phyloP scores from a whole-genome alignment of 2,329 filamentous ascomycete species.

The Xylariaceae sp. region DNA sequence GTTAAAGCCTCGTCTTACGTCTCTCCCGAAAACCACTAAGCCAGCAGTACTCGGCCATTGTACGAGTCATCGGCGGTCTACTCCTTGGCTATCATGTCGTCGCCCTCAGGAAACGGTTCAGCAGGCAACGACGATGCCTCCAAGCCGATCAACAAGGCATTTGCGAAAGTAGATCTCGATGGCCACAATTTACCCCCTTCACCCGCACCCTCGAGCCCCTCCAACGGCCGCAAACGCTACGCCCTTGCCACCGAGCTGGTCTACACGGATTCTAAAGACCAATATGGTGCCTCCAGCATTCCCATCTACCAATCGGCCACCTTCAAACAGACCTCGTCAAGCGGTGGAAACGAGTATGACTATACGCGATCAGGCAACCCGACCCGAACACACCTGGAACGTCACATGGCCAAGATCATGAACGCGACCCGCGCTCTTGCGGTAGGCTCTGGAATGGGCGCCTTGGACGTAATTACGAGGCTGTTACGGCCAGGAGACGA shows the following conservation, averaged over 20 bases:
- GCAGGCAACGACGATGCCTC: slow-evolving; percentile 28
- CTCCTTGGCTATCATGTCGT: slow-evolving; percentile 14
- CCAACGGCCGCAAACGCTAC: slow-evolving; percentile 76
- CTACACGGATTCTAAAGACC: slow-evolving; percentile 92
- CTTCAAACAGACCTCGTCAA: slow-evolving; percentile 86
- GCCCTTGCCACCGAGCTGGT: slow-evolving; percentile 94
- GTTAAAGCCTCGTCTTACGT: too few relatives aligned
- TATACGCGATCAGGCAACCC: slow-evolving; percentile 98
- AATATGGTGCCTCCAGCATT: slow-evolving; percentile 93
- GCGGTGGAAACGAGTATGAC: slow-evolving; percentile 86
- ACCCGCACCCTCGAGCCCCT: slow-evolving; percentile 86
- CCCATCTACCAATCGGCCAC: slow-evolving; percentile 98
- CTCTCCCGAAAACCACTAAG: too few relatives aligned
- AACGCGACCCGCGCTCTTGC: slow-evolving; percentile 85
- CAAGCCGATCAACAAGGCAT: slow-evolving; percentile 46
- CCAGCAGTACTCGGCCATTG: not conserved
- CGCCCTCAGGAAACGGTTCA: slow-evolving; percentile 24
- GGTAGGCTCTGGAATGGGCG: slow-evolving; percentile 95
- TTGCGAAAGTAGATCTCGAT: slow-evolving; percentile 68
- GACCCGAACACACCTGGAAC: slow-evolving; percentile 90
- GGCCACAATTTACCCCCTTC: slow-evolving; percentile 86
- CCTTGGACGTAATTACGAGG: slow-evolving; percentile 91
- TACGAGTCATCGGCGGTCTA: not conserved
- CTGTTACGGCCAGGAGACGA: slow-evolving; percentile 89
- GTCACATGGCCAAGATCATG: slow-evolving; percentile 99